Evolutionary conservation across 2,329 filamentous ascomycete genomes (phyloP).

Genomic region (Cladobotryum protrusum): DNA sequence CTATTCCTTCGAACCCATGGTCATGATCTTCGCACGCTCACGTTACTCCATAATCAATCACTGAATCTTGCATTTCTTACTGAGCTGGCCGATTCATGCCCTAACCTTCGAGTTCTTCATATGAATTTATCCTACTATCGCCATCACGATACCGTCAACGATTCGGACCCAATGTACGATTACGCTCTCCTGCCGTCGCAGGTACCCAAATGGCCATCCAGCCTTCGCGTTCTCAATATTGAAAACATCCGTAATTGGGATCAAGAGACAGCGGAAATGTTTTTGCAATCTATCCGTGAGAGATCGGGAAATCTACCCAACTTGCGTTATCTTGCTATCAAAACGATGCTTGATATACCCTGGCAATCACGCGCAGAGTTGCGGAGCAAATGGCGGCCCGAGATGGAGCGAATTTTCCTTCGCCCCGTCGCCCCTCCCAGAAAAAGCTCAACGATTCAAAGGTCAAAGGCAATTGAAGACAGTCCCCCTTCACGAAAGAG

Average conservation of each 20-base stretch:
- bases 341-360: constrained; percentile 69
- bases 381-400: constrained; percentile 69
- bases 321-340: constrained; percentile 65
- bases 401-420: constrained; percentile 61
- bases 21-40: constrained; percentile 57
- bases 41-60: constrained; percentile 71
- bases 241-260: constrained; percentile 72
- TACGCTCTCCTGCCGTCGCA: constrained; percentile 57
- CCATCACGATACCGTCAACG: constrained; percentile 58
- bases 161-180: constrained; percentile 70
- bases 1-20: constrained; percentile 64
- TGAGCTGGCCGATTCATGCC: constrained; percentile 59
- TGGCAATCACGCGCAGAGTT: constrained; percentile 81
- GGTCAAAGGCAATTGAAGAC: constrained; percentile 12
- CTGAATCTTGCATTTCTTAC: constrained; percentile 71
- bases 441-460: constrained; percentile 18
- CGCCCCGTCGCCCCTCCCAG: constrained; percentile 39
- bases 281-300: constrained; percentile 73
- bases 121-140: constrained; percentile 78
- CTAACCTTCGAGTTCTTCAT: constrained; percentile 60
- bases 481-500: constrained; percentile 12
- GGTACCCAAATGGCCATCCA: constrained; percentile 70
- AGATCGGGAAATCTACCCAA: constrained; percentile 58
- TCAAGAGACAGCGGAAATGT: constrained; percentile 61
- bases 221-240: constrained; percentile 65